Percentiles rank a stretch among this genome's conserved stretches.
phyloP scores from a whole-genome alignment of 768 basidiomycete species.

The Russula olivacea region DNA sequence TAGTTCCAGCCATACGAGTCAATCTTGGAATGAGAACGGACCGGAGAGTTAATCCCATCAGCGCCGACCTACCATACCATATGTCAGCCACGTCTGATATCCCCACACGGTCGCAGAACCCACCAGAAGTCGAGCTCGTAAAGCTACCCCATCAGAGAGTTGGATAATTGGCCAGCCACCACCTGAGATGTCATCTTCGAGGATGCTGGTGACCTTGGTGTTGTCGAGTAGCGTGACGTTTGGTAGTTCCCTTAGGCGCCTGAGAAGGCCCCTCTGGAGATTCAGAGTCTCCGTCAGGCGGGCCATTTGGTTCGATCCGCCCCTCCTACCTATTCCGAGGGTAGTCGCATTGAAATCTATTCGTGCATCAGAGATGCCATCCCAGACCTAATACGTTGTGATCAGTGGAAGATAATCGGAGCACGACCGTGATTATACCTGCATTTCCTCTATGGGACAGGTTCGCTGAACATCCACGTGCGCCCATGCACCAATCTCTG shows the following conservation, averaged over 20 bases:
- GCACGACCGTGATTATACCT: conserved; percentile 43
- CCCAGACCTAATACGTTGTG: conserved; percentile 65
- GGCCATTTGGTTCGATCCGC: conserved; percentile 53
- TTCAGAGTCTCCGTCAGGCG: conserved; percentile 90
- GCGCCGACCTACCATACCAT: conserved; percentile 69
- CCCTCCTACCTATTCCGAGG: conserved; percentile 29
- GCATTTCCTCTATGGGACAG: conserved; percentile 75
- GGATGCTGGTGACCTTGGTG: conserved; percentile 68
- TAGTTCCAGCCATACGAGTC: conserved; percentile 90
- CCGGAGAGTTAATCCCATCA: conserved; percentile 93
- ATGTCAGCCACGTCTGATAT: neutral
- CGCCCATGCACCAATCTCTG: conserved; percentile 83
- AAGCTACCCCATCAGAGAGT: conserved; percentile 57
- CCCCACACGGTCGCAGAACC: conserved; percentile 27
- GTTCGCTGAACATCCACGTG: conserved; percentile 65
- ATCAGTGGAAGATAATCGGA: conserved; percentile 11
- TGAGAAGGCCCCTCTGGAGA: conserved; percentile 78
- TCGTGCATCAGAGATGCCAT: conserved; percentile 77
- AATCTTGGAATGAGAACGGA: conserved; percentile 79
- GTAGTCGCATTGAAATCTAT: conserved; percentile 63
- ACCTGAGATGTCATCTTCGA: conserved; percentile 40
- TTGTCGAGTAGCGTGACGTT: conserved; percentile 63
- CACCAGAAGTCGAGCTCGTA: conserved; percentile 74
- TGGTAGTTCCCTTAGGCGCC: conserved; percentile 47
- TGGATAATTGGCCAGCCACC: conserved; percentile 77